Evolutionary conservation across 169 alveolate genomes (phyloP).

Genomic region (Babesia microti): DNA sequence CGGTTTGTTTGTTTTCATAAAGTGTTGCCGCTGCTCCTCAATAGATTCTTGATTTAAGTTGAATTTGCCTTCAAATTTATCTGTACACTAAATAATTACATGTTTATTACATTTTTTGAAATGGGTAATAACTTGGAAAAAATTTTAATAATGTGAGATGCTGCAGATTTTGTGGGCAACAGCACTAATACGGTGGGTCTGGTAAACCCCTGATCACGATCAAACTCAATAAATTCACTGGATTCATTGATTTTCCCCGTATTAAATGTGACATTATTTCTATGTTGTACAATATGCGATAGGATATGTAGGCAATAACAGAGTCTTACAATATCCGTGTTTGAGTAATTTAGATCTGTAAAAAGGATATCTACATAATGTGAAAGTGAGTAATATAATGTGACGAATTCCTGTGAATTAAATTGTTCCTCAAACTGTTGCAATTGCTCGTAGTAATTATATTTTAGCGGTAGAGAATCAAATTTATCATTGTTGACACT

Average conservation of each 20-base stretch:
- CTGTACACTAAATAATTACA: slow-evolving; percentile 29
- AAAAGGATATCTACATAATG: too few species aligned
- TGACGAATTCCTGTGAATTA: too few species aligned
- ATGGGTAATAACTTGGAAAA: slow-evolving; percentile 46
- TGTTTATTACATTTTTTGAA: slow-evolving; percentile 30
- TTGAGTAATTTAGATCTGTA: too few species aligned
- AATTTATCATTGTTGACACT: too few species aligned
- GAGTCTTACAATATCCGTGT: slow-evolving; percentile 12
- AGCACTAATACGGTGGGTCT: slow-evolving; percentile 65
- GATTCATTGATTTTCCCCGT: background rate
- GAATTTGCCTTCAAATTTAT: slow-evolving; percentile 51
- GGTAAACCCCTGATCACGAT: slow-evolving; percentile 68
- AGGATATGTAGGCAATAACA: slow-evolving; percentile 24
- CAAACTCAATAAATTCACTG: background rate
- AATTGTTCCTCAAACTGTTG: too few species aligned
- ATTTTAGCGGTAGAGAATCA: too few species aligned
- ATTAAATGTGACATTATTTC: background rate
- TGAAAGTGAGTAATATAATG: too few species aligned
- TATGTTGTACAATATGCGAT: slow-evolving; percentile 17
- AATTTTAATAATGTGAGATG: slow-evolving; percentile 49
- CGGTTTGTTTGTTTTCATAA: slow-evolving; percentile 41
- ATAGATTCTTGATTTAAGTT: slow-evolving; percentile 45
- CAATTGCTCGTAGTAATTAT: too few species aligned
- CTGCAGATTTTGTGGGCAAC: slow-evolving; percentile 60
- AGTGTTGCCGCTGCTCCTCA: slow-evolving; percentile 28